These are phyloP conservation scores for Rutstroemia sp. DNA, from an alignment of 2,329 filamentous ascomycete species.

Conservation along the genomic window DNA sequence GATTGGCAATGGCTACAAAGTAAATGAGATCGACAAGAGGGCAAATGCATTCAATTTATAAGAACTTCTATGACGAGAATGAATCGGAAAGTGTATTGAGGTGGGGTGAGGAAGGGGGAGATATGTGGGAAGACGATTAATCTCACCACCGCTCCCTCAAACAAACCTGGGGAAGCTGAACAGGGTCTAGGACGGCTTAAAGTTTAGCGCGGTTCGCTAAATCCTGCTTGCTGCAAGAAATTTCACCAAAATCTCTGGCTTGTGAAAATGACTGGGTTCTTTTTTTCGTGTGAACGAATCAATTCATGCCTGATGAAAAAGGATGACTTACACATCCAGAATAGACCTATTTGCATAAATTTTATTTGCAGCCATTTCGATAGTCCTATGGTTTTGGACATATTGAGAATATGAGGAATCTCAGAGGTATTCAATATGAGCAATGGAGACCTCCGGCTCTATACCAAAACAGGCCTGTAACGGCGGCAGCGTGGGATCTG, in stretches of 20 bases:
- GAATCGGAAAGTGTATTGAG: slow-evolving; percentile 3
- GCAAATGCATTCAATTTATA: not conserved
- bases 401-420: slow-evolving; percentile 65
- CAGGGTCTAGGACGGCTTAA: not conserved
- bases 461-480: slow-evolving; percentile 45
- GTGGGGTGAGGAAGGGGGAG: not conserved
- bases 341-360: slow-evolving; percentile 3
- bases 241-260: slow-evolving; percentile 10
- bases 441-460: slow-evolving; percentile 53
- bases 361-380: not conserved
- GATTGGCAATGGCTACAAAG: not conserved
- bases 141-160: not conserved
- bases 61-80: not conserved
- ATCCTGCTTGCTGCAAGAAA: not conserved
- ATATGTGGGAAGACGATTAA: not conserved
- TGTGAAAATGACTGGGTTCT: slow-evolving; percentile 13
- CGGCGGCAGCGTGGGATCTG: slow-evolving; percentile 80
- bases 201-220: slow-evolving; percentile 4
- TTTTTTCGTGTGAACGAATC: not conserved
- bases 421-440: slow-evolving; percentile 68
- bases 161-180: slow-evolving; percentile 7
- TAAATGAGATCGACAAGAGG: not conserved
- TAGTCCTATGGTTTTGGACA: not conserved
- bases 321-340: not conserved
- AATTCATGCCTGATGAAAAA: slow-evolving; percentile 6